Evolutionary conservation across 108 stramenopile genomes (phyloP), one percentile per base, ranked within the genome.

Genomic region (Schizochytrium sp.): DNA sequence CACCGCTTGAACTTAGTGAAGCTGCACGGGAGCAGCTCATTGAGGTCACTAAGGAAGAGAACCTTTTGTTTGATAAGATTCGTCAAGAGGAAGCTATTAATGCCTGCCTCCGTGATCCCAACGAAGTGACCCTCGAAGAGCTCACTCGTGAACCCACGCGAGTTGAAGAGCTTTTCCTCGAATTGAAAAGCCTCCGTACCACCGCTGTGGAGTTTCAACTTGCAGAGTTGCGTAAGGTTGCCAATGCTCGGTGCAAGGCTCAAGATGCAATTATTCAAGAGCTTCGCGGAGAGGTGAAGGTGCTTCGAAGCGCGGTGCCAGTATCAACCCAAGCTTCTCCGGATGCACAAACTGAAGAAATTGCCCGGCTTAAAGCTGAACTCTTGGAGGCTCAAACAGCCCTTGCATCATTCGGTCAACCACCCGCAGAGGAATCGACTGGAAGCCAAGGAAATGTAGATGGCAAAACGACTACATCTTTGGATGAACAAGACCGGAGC

Each of bases 31-130:
- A 69, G 28, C 64, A 69, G 28, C 64, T 69, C 28, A 8, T 69
- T 15, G 42, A 69, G 15, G 64, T 69, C 19, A 13, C 42, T 15
- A 8, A 69, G 44, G 64, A 69, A 7, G 64, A 69, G 15, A 69
- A 69, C 42, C 64, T 69, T 7, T 8, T 69, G 42, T 69, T 69
- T 69, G 64, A 69, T 44, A 69, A 69, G 64, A 69, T 69, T 69
- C 64, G 15, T 0, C 64, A 69, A 15, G 64, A 69, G 64, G 15
- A 7, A 7, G 64, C 64, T 44, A 69, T 69, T 44, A 69, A 69
- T 38, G 64, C 64, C 12, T 69, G 64, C 28, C 64, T 69, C 12
- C 64, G 28, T 8, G 64, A 69, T 38, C 28, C 64, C 42, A 69
- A 38, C 64, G 64, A 38, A 28, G 19, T 69, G 12, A 44, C 64